These are phyloP conservation scores for Cryptococcus hybrid DNA, from an alignment of 1,284 basidiomycete species.

Conservation along the genomic window DNA sequence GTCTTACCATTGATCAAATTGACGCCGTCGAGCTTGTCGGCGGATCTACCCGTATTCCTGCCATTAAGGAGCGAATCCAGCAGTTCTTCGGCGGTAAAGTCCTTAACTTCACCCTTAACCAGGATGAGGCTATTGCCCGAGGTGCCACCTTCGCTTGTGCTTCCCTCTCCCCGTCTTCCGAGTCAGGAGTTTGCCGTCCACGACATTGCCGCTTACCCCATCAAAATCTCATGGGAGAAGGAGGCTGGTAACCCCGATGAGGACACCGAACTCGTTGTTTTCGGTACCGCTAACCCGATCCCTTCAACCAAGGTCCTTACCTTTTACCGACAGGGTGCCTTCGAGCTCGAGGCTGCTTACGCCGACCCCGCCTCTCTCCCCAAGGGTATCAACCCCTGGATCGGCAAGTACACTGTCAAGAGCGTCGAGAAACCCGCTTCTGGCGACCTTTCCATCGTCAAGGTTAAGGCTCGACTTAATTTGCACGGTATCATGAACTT, in stretches of 20 bases:
- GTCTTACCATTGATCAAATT: constrained; percentile 60
- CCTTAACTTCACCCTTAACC: constrained; percentile 86
- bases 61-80: constrained; percentile 65
- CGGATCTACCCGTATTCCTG: constrained; percentile 66
- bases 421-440: constrained; percentile 62
- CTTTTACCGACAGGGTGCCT: constrained; percentile 84
- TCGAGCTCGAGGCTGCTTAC: constrained; percentile 82
- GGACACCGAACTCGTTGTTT: constrained; percentile 83
- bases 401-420: constrained; percentile 77
- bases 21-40: constrained; percentile 68
- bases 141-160: constrained; percentile 93
- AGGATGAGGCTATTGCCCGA: constrained; percentile 90
- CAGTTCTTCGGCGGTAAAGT: constrained; percentile 64
- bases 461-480: constrained; percentile 85
- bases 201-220: constrained; percentile 78
- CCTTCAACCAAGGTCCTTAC: constrained; percentile 92
- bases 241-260: constrained; percentile 73
- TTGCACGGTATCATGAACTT: constrained; percentile 81
- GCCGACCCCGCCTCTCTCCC: constrained; percentile 67
- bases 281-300: constrained; percentile 74
- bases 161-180: constrained; percentile 91
- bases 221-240: constrained; percentile 82
- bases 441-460: constrained; percentile 74
- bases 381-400: constrained; percentile 74
- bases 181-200: constrained; percentile 86